Base-by-base conservation (phyloP, 768 basidiomycete species). In the Serendipita indica region DNA sequence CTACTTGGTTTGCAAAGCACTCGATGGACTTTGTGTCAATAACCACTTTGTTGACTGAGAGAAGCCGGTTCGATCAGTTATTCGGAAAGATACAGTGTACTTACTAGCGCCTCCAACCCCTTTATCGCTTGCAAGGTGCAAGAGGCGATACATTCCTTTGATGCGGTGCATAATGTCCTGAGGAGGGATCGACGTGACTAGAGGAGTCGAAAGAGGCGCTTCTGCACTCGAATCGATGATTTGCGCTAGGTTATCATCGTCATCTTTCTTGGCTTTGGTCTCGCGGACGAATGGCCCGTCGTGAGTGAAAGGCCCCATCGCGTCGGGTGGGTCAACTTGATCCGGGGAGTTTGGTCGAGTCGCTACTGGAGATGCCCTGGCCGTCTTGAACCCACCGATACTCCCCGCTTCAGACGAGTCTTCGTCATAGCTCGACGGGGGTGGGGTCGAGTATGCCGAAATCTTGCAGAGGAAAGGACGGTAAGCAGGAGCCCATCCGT, bases 11-110 rank as follows among this genome's bases (percentile, higher is more conserved):
- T 63, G 79, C 73, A 56, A 83, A 74, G 2, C 68, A 61, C 60
- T 69, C 68, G 12, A 83, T 67, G 2, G 78, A 75, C 2, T 73
- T 68, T 64, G 80, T 78, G 1, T 72, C 70, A 28, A 83, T 83
- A 65, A 83, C 76, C 32, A 83, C 74, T 64, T 83, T 83, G 62
- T 81, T 79, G 35, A 81, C 81, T 81, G 60, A 14, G 54, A 2
- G 2, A 39, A 46, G 27, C 25, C 27, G 20, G 20, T 27, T 28
- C 16, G 10, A 37, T 43, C 3, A 32, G 14, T 12, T 34, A 35
- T 27, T 22, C 16, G 6, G 30, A n/a, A 1, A 3, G 5, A 13
- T 18, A 35, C 3, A 16, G 32, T n/a, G 3, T 2, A 59, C 69
- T 60, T 62, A 79, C 80, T 79, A 3, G 79, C 69, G 1, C 80